Conservation (phyloP, 2,329 filamentous ascomycete genomes). For the Torrubiellomyces zombiae region DNA sequence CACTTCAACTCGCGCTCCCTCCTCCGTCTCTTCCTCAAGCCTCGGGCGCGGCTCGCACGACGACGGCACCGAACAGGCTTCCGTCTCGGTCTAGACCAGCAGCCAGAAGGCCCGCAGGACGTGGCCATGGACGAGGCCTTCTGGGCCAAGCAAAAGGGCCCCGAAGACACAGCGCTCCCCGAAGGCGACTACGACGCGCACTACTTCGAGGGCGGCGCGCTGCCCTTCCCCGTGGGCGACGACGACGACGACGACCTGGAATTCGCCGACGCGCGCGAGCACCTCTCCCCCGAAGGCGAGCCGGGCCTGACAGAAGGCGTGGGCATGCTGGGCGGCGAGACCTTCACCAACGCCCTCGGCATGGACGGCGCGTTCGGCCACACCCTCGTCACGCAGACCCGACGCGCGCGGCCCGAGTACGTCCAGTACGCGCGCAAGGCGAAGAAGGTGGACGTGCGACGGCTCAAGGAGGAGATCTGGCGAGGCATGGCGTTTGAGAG, state of each 20-base stretch:
- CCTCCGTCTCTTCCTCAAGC: constrained; percentile 82
- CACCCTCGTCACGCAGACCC: constrained; percentile 47
- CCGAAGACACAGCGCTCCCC: constrained; percentile 39
- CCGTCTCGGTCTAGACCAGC: constrained; percentile 23
- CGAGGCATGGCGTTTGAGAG: constrained; percentile 47
- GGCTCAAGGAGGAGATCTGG: constrained; percentile 56
- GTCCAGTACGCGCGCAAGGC: constrained; percentile 54
- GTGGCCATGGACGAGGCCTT: constrained; percentile 89
- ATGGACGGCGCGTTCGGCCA: constrained; percentile 41
- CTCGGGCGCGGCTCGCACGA: constrained; percentile 67
- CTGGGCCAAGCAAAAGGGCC: constrained; percentile 64
- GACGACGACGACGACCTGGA: constrained; percentile 52
- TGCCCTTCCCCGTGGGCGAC: constrained; percentile 47
- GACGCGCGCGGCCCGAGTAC: constrained; percentile 48
- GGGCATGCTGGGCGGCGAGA: constrained; percentile 35
- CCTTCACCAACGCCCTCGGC: constrained; percentile 24
- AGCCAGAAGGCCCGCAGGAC: constrained; percentile 38
- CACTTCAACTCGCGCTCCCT: constrained; percentile 93
- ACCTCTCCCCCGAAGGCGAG: constrained; percentile 51
- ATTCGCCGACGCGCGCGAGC: constrained; percentile 67
- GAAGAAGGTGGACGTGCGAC: constrained; percentile 54
- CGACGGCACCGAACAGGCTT: constrained; percentile 32
- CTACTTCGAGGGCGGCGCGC: constrained; percentile 84
- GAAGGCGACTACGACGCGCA: constrained; percentile 86
- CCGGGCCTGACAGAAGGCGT: constrained; percentile 27